Base-by-base conservation (phyloP, 495 filamentous ascomycete species). In the Penicillium waksmanii region DNA sequence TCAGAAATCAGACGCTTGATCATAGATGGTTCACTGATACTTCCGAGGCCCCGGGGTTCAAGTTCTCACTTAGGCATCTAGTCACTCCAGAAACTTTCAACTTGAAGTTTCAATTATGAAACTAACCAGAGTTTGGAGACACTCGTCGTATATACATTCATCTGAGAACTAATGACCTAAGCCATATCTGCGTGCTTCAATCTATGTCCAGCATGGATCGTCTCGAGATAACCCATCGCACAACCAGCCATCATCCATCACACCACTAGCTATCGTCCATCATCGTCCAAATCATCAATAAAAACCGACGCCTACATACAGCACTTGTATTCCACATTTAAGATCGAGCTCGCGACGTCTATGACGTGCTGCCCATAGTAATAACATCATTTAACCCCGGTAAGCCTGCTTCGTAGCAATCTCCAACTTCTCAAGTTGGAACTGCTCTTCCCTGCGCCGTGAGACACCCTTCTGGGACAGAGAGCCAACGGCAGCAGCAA, bases 401-500 rank as follows among this genome's bases (percentile, higher is more conserved):
- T 57, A 64, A 1, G 40, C 55, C 33, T 74, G 58, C 58, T 74
- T 74, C 0, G 69, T 61, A 31, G 63, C 55, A 60, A 71, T 61
- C 18, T 74, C 71, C 58, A 77, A 52, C 48, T 72, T 74, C 57
- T 72, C 71, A 34, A 73, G 55, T 25, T 69, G 61, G 31, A 61
- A 48, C 47, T 63, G 60, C 43, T 70, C 67, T 8, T 66, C 66
- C 19, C 76, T 70, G 21, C 67, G 66, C 56, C 62, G 75, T 40
- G 67, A 59, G 36, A 82, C 72, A 58, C 61, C 73, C 47, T 63
- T 53, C 55, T 78, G 79, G 47, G 78, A 62, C 73, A 69, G 77
- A 49, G 68, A 69, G 1, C 81, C 78, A 42, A 67, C 69, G 11
- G 56, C 75, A 51, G 73, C 74, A 38, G 68, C 66, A 13, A 73